Conservation (phyloP, 73 alveolate genomes). For the Tetrahymena malaccensis region DNA sequence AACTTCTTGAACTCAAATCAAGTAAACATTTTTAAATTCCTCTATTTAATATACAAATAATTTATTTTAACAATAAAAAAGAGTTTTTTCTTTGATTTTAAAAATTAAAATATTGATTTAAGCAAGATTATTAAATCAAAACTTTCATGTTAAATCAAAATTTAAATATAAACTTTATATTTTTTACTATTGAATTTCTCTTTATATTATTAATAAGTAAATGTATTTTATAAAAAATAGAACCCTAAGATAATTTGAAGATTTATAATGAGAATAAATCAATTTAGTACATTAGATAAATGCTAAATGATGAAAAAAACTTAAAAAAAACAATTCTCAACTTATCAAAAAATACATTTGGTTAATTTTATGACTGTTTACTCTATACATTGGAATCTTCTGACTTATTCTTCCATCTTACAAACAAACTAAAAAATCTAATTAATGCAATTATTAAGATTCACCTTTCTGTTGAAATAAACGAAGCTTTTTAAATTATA, state of each 20-base stretch:
- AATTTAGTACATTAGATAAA: background rate
- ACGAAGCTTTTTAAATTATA: background rate
- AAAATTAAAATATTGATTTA: too few species aligned
- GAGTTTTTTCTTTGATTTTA: too few species aligned
- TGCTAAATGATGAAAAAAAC: background rate
- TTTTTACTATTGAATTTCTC: too few species aligned
- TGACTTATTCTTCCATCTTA: background rate
- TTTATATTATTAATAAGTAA: too few species aligned
- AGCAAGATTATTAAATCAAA: too few species aligned
- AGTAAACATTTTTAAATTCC: background rate
- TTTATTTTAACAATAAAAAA: too few species aligned
- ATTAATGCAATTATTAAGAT: background rate
- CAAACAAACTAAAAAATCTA: background rate
- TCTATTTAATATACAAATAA: too few species aligned
- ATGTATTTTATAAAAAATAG: too few species aligned
- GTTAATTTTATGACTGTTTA: background rate
- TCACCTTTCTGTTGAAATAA: background rate
- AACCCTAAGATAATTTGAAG: background rate
- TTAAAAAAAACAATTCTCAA: background rate
- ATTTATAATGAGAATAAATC: background rate
- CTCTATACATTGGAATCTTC: background rate
- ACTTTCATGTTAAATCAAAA: too few species aligned
- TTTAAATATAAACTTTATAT: too few species aligned
- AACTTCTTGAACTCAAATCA: background rate
- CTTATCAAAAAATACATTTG: background rate